Evolutionary conservation across 495 filamentous ascomycete species (phyloP).

Genomic region (Talaromyces nanjingensis): DNA sequence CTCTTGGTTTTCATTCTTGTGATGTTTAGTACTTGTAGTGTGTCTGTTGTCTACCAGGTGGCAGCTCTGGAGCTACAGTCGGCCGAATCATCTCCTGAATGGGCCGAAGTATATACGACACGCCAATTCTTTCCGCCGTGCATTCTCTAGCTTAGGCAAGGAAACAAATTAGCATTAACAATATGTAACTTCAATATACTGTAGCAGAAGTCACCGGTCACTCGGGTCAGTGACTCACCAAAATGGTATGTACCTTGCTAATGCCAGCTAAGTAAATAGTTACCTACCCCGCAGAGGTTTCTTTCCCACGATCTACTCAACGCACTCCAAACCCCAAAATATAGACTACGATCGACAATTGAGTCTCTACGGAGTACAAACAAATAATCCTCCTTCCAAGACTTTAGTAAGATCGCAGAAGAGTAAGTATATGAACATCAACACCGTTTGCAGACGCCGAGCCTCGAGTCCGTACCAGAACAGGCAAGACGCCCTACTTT

Average conservation of each 20-base stretch:
- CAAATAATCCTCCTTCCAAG: background rate
- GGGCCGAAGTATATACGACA: background rate
- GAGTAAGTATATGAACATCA: background rate
- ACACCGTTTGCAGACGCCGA: slow-evolving; percentile 1
- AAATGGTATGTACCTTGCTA: background rate
- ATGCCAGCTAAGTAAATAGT: background rate
- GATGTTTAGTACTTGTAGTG: background rate
- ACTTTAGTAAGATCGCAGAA: background rate
- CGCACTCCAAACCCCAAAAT: background rate
- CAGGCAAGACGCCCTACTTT: background rate
- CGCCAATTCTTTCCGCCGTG: background rate
- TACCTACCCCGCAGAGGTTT: background rate
- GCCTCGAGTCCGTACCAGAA: background rate
- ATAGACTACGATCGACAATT: background rate
- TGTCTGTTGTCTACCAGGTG: background rate
- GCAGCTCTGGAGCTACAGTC: background rate
- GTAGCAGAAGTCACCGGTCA: background rate
- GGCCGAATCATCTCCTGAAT: background rate
- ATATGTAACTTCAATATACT: background rate
- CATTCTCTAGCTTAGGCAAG: background rate
- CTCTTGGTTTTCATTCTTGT: background rate
- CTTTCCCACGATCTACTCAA: background rate
- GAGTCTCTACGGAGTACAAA: background rate
- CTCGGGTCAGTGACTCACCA: background rate
- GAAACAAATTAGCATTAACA: background rate